These are phyloP conservation scores for Claviceps fusiformis DNA, from an alignment of 2,329 filamentous ascomycete species.

Conservation along the genomic window DNA sequence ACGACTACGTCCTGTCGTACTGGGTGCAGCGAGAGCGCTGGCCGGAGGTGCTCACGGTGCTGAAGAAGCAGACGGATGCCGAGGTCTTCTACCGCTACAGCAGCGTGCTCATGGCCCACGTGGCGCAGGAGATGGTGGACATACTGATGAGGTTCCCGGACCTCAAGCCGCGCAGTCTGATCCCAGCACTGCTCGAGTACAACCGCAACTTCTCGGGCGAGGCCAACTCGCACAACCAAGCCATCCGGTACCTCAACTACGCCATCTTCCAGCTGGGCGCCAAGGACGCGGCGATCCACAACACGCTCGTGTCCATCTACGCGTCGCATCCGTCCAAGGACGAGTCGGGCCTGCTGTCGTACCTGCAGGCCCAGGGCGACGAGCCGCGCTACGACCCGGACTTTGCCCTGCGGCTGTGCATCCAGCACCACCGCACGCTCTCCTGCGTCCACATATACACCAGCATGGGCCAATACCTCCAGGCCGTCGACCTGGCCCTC, in stretches of 20 bases:
- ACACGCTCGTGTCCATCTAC: slow-evolving; percentile 92
- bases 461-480: slow-evolving; percentile 85
- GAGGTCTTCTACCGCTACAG: slow-evolving; percentile 95
- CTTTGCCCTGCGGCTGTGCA: slow-evolving; percentile 89
- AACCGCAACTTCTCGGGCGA: slow-evolving; percentile 59
- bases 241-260: slow-evolving; percentile 83
- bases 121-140: slow-evolving; percentile 76
- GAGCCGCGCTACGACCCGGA: slow-evolving; percentile 86
- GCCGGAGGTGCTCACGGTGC: slow-evolving; percentile 70
- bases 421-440: slow-evolving; percentile 82
- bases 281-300: slow-evolving; percentile 78
- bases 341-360: slow-evolving; percentile 73
- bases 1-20: slow-evolving; percentile 89
- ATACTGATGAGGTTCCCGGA: slow-evolving; percentile 86
- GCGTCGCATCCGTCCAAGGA: slow-evolving; percentile 73
- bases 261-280: slow-evolving; percentile 78
- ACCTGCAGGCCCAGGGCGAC: slow-evolving; percentile 80
- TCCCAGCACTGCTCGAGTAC: slow-evolving; percentile 88
- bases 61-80: slow-evolving; percentile 84
- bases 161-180: slow-evolving; percentile 73
- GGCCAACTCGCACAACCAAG: slow-evolving; percentile 67
- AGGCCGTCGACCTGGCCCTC: slow-evolving; percentile 84
- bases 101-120: slow-evolving; percentile 89
- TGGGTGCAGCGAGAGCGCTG: slow-evolving; percentile 95
- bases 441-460: slow-evolving; percentile 97